Evolutionary conservation across 1,284 basidiomycete species (phyloP), one percentile per base, ranked within the genome.

Genomic region (Rhodotorula sp.): DNA sequence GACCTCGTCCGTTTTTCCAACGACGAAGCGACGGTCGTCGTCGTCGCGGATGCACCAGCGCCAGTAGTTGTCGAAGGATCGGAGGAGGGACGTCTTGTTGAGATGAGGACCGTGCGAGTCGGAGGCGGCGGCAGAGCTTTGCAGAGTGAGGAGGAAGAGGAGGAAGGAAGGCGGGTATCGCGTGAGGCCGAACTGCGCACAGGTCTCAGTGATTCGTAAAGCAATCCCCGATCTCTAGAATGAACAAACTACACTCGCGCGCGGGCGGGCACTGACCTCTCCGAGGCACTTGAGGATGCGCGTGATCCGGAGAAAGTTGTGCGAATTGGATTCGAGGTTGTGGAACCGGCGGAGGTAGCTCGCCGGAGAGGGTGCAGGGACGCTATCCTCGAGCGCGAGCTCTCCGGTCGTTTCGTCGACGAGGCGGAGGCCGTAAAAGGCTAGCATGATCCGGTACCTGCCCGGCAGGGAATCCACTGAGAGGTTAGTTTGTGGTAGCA

Each of bases 251-350:
- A 34, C 34, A 34, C 7, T 34, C 34, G 34, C 34, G 60, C 38
- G 57, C 34, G 34, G 34, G 18, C 14, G 49, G 31, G n/a, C 15
- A 38, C 66, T 12, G 19, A 74, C 67, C 63, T 74, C 73, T 23
- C 62, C 54, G 19, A 71, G 23, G n/a, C 70, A 72, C 58, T 74
- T 72, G 23, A 74, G 57, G 28, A 72, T 74, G 15, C 74, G 26
- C 23, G 72, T 71, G 14, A 76, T 62, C 23, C 74, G 62, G 1
- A 76, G 59, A n/a, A 55, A 76, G 55, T 76, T 76, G 61, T 76
- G 74, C 28, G 34, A 5, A 43, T 67, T 59, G 5, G 26, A 18
- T 43, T 64, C 65, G n/a, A 71, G 62, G 56, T 76, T 73, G 2
- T 31, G 12, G 56, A 71, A 76, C 18, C 72, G 15, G 2, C 34